Evolutionary conservation across 495 filamentous ascomycete genomes (phyloP), one percentile per base, ranked within the genome.

Genomic region (Trichoderma reesei): DNA sequence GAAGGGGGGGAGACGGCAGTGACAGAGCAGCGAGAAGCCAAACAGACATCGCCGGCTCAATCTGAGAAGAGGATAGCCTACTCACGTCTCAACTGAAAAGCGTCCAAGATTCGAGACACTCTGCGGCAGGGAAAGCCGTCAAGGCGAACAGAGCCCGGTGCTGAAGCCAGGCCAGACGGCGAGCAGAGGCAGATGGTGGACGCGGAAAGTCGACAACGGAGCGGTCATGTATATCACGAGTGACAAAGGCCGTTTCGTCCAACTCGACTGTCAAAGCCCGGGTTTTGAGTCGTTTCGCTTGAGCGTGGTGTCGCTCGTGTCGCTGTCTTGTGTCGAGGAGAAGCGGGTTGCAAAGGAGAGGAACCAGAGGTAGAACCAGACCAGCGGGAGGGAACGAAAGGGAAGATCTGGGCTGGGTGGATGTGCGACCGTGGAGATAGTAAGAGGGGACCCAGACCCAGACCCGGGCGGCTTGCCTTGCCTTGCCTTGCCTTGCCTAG

Each of bases 351-450:
- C 26, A 56, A 34, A 56, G 51, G 26, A 56, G 51, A 11, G 34
- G 51, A 56, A 56, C 26, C 26, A 26, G 26, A 26, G 1, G 1
- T 1, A 26, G 26, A 26, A 26, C 26, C 26, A 26, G 26, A 14
- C 31, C 51, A 36, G 11, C 51, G 51, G 51, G 51, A 33, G 51
- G 26, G 51, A 34, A 33, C 26, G 26, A 31, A 33, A 34, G 16
- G 26, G 51, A 56, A 56, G 42, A 46, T 46, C 42, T 46, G 42
- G 42, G 51, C 42, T 46, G 42, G 42, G 51, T 56, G 51, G 51
- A 56, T 56, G 51, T 56, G 51, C 51, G 51, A 56, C 51, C 51
- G 31, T 56, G 51, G 16, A 56, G 51, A 26, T 56, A 56, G 51
- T 56, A 34, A 16, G 11, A 33, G 48, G 51, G 26, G 51, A 34